Evolutionary conservation across 371 early-diverging fungal genomes (phyloP), one percentile per base, ranked within the genome.

Genomic region (Catenaria anguillulae): DNA sequence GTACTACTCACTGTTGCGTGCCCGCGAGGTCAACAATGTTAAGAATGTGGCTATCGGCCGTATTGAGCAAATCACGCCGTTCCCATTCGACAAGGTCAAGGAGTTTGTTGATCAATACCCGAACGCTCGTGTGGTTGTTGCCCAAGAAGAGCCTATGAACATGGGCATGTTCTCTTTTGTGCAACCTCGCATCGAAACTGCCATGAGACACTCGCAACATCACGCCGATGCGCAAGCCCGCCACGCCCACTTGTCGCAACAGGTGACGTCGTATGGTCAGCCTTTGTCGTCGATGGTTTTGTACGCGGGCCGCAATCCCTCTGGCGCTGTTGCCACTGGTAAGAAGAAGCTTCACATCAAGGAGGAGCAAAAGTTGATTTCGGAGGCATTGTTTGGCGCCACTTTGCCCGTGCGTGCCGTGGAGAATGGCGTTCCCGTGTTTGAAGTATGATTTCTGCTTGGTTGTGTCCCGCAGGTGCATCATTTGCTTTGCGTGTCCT

Each of bases 61-160:
- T 67, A 67, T 97, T 50, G 97, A 97, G 76, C 93, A 97, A 73
- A 71, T 94, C 64, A 80, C 81, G 68, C 97, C 97, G 50, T 97
- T 97, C 89, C 97, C 97, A 37, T 94, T 86, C 78, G 87, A 92
- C 70, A 81, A 85, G 63, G 84, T 90, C 63, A 84, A 81, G 76
- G 79, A 83, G 63, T 84, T 87, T 65, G 70, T 87, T 42, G 93
- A 95, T 70, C 83, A 86, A 72, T 97, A 93, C 75, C 87, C 87
- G 67, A 85, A 90, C 64, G 83, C 88, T 26, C 87, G 92, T 66
- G 74, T 91, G 65, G 81, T 92, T 33, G 96, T 92, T 90, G 83
- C 82, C 60, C 97, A 97, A 75, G 97, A 97, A 76, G 97, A 97
- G 71, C 88, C 91, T 23, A 73, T 90, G 73, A 97, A 97, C 77